Evolutionary conservation across 2,329 filamentous ascomycete genomes (phyloP), one percentile per base, ranked within the genome.

Genomic region (Xylariaceae sp.): DNA sequence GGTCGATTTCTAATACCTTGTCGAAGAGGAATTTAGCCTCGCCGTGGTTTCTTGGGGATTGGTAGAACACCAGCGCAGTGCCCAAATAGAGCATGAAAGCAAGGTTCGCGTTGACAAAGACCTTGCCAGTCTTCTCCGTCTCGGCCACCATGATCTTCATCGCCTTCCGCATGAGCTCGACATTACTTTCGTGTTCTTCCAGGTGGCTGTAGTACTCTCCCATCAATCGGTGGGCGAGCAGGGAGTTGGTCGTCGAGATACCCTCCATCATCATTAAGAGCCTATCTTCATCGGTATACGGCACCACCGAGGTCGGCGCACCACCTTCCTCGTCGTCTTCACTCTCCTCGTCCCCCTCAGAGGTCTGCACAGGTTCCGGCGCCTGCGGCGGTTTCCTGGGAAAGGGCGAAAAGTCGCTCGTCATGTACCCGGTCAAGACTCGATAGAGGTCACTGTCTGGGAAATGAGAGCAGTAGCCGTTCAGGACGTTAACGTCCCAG

Each of bases 21-120:
- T 96, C 87, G 64, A 99, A 98, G 0, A 97, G 80, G n/a, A 75
- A 74, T 69, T 91, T 93, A 2, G 95, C 93, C 75, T 98, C 93
- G 18, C 87, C 81, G 65, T 99, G 95, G 68, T 98, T 88, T 58
- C 91, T 86, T 0, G 95, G 95, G 0, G 91, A 89, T 70, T 98
- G 93, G 64, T 96, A 91, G 65, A 92, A 90, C 2, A 99, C 91
- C 19, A 98, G 75, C 0, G 93, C 87, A n/a, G 92, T 97, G 9
- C 85, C 95, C 7, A 99, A 84, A 42, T 85, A 88, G 43, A 91
- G 82, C 55, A 86, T 90, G 52, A 95, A 81, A 1, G 89, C 84
- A 72, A 96, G 91, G 48, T 81, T 79, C 5, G 86, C 89, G 65
- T 93, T 86, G 45, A 80, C 77, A 48, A 96, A 86, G 1, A 75